Conservation (phyloP, 2,329 filamentous ascomycete species). For the Seiridium cupressi region DNA sequence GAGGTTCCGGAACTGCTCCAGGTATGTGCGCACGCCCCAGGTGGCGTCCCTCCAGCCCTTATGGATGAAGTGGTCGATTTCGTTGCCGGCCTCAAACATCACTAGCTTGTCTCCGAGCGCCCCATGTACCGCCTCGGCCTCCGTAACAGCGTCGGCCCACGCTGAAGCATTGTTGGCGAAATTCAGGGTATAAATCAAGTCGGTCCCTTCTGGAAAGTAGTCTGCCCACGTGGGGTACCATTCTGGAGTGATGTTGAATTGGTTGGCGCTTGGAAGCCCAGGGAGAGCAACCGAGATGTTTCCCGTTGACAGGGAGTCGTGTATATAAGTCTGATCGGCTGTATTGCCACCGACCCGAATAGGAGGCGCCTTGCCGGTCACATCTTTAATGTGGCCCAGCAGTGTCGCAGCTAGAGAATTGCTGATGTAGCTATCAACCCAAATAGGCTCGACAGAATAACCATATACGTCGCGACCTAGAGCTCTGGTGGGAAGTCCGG, state of each 20-base stretch:
- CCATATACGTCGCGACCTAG: slow-evolving; percentile 28
- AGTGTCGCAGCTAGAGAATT: slow-evolving; percentile 25
- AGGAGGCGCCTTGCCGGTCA: slow-evolving; percentile 28
- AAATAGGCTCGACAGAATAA: slow-evolving; percentile 33
- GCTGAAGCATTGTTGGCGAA: slow-evolving; percentile 27
- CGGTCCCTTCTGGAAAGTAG: slow-evolving; percentile 30
- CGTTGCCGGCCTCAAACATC: slow-evolving; percentile 33
- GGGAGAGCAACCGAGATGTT: slow-evolving; percentile 26
- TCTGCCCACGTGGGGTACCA: slow-evolving; percentile 29
- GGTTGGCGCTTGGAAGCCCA: slow-evolving; percentile 16
- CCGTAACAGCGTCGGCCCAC: slow-evolving; percentile 24
- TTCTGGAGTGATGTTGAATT: slow-evolving; percentile 29
- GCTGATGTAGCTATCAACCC: slow-evolving; percentile 27
- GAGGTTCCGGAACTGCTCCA: slow-evolving; percentile 29
- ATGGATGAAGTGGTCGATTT: slow-evolving; percentile 34
- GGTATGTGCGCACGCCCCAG: slow-evolving; percentile 29
- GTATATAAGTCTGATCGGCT: slow-evolving; percentile 30
- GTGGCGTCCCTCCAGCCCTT: slow-evolving; percentile 28
- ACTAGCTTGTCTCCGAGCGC: slow-evolving; percentile 25
- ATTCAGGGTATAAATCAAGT: slow-evolving; percentile 31
- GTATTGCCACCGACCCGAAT: slow-evolving; percentile 33
- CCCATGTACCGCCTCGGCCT: slow-evolving; percentile 26
- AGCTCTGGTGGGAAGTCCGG: slow-evolving; percentile 20
- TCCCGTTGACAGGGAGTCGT: slow-evolving; percentile 22
- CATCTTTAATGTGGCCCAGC: slow-evolving; percentile 21